These are phyloP conservation scores for Candida maris DNA, from an alignment of 805 yeast species.

Conservation along the genomic window DNA sequence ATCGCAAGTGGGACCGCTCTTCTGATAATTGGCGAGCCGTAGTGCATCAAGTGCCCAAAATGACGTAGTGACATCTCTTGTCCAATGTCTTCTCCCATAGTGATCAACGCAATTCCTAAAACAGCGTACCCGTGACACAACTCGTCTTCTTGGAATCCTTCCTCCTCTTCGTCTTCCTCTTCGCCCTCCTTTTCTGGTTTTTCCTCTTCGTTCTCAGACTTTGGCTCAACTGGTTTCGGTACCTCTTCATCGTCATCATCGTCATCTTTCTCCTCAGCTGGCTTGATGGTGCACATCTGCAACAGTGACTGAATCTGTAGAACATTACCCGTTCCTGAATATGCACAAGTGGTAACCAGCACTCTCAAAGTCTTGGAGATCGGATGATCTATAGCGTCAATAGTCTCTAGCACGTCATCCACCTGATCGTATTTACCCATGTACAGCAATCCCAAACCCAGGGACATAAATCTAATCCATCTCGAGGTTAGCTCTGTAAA, in stretches of 20 bases:
- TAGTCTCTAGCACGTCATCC: conserved; percentile 90
- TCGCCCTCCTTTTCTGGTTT: conserved; percentile 25
- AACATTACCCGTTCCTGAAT: conserved; percentile 97
- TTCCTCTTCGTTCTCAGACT: conserved; percentile 5
- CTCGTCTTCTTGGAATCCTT: conserved; percentile 44
- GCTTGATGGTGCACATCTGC: conserved; percentile 80
- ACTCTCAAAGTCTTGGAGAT: conserved; percentile 85
- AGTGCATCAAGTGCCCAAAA: conserved; percentile 96
- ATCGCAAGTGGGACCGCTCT: conserved; percentile 97
- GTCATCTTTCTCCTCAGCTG: conserved; percentile 51
- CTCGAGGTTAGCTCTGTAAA: conserved; percentile 72
- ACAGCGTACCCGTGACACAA: conserved; percentile 84
- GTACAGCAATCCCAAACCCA: conserved; percentile 87
- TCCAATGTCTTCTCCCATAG: conserved; percentile 98
- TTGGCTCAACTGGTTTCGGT: not conserved
- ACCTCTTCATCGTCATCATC: conserved; percentile 53
- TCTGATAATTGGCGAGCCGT: conserved; percentile 86
- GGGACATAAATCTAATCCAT: conserved; percentile 86
- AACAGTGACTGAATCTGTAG: conserved; percentile 87
- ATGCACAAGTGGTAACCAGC: conserved; percentile 87
- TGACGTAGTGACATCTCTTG: conserved; percentile 97
- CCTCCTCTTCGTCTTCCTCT: conserved; percentile 31
- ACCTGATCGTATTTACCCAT: conserved; percentile 93
- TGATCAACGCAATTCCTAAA: conserved; percentile 87
- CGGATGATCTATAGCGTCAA: conserved; percentile 94